Base-by-base conservation (phyloP, 257 asterid genomes). In the Leptodermis oblonga region DNA sequence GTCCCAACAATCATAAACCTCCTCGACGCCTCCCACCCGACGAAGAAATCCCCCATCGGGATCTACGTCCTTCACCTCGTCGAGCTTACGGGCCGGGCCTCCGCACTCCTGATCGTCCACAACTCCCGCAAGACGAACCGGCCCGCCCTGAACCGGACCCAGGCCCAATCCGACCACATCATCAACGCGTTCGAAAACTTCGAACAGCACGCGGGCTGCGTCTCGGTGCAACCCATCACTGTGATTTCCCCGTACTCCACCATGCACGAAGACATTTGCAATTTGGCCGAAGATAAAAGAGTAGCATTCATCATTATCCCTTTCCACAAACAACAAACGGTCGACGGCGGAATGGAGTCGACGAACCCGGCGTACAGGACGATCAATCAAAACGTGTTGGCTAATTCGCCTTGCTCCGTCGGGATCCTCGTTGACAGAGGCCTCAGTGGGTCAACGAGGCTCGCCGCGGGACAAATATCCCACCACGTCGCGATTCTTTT, bases 351-450 rank as follows among this genome's bases (percentile, higher is more conserved):
- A 7, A 88, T 94, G 96, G 98, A 91, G 65, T 78, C 92, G 0
- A 81, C 89, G 0, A 89, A 94, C 70, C 90, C 97, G 0, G 87
- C 93, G 0, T 91, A 73, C 63, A 85, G 90, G 1, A 73, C 83
- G 1, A 84, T 94, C 58, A 94, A 94, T 68, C 97, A 91, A 76
- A 94, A 87, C 25, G 90, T 94, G 7, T 52, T 91, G 15, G 93
- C 86, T 2, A 86, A 85, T 33, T 90, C 96, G 0, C 97, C 99
- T 7, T 94, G 99, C 73, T 87, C 99, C 0, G 81, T 94, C 0
- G 99, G 97, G 1, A 91, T 94, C 56, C 87, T 94, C 1, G 98
- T 94, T 5, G 99, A 94, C 39, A 68, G 99, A 49, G 99, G 99
- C 4, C 76, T 91, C n/a, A 82, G 76, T 12, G 95, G 96, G 0